Evolutionary conservation across 2,329 filamentous ascomycete species (phyloP), one percentile per base, ranked within the genome.

Genomic region (Ophiostoma piceae): DNA sequence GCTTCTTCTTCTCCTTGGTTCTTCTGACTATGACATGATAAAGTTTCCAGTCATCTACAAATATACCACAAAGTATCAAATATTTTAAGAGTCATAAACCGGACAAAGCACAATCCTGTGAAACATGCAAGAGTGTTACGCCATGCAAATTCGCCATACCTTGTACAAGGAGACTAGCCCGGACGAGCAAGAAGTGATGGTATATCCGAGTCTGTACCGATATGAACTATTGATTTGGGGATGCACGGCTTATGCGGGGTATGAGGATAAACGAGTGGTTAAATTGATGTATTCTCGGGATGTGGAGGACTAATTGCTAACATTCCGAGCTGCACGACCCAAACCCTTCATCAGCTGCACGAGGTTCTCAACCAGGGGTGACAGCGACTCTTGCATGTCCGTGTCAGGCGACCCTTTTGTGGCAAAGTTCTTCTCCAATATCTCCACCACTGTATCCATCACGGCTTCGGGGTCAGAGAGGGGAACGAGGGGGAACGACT

Each of bases 281-380:
- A 47, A 47, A 47, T 7, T 19, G 19, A n/a, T n/a, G 3, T 9
- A n/a, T 26, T 16, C 26, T 37, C 60, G 60, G 67, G 19, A 37
- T 66, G 67, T 66, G 67, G 67, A 43, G 60, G 67, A 57, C 39
- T 43, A 47, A 35, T 32, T 66, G n/a, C 62, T 66, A 43, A 69
- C 68, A 51, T 69, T 69, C 26, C 68, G 32, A 5, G 68, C 68
- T 6, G 68, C 68, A 11, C 54, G 37, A 1, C 84, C 84, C 68
- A 91, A 77, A 72, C 88, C 87, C 72, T 84, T 84, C 74, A 92
- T 84, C 73, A 92, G 78, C 65, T 87, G 83, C 65, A 87, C 84
- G 66, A 92, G 76, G 72, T 91, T 91, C 74, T 90, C 88, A 1
- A 91, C 88, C 64, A 92, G 82, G 0, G 88, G 84, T 14, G 89